These are phyloP conservation scores for Salvia splendens DNA, from an alignment of 257 asterid genomes.

Conservation along the genomic window DNA sequence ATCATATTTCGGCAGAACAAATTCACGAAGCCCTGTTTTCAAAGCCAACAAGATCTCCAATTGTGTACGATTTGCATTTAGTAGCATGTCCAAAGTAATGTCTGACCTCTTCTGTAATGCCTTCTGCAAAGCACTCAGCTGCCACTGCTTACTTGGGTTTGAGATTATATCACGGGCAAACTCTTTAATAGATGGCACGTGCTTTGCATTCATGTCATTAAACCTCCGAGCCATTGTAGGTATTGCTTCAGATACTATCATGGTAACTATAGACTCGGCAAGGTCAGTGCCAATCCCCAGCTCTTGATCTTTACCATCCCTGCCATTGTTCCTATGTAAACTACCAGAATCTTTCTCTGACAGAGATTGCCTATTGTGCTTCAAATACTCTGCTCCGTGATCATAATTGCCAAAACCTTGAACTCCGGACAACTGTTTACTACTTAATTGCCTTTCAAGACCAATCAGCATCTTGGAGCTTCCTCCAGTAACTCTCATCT, in stretches of 20 bases:
- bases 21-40: conserved; percentile 78
- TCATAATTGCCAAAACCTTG: conserved; percentile 62
- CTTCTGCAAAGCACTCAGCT: conserved; percentile 76
- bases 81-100: conserved; percentile 59
- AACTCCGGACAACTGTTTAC: conserved; percentile 47
- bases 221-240: conserved; percentile 60
- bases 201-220: conserved; percentile 57
- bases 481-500: conserved; percentile 48
- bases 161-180: conserved; percentile 65
- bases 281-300: conserved; percentile 61
- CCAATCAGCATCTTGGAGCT: conserved; percentile 56
- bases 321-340: conserved; percentile 43
- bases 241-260: conserved; percentile 80
- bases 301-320: conserved; percentile 56
- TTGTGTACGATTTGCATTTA: conserved; percentile 60
- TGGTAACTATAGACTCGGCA: conserved; percentile 73
- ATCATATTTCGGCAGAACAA: conserved; percentile 53
- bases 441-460: conserved; percentile 62
- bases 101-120: conserved; percentile 67
- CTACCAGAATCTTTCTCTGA: conserved; percentile 56
- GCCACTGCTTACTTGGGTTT: conserved; percentile 69
- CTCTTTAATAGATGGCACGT: conserved; percentile 59
- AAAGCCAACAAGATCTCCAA: conserved; percentile 86
- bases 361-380: conserved; percentile 46
- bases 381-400: conserved; percentile 54